Base-by-base conservation (phyloP, 139 green algal species). In the Microglena sp. region DNA sequence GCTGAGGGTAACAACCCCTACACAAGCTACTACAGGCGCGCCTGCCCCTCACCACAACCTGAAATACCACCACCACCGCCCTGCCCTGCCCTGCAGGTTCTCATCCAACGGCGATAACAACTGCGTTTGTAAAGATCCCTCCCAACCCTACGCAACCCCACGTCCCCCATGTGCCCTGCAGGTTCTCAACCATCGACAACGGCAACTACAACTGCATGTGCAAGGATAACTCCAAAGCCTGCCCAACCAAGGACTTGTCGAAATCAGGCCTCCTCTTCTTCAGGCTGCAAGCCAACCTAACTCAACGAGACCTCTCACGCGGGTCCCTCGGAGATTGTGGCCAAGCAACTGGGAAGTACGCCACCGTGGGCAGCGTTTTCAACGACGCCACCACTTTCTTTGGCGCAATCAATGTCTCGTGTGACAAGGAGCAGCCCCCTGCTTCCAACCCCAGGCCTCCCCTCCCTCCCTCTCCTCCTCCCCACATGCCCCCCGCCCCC, bases 121-220 rank as follows among this genome's bases (percentile, higher is more conserved):
- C n/a, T n/a, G n/a, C n/a, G n/a, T n/a, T n/a, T n/a, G n/a, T n/a
- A n/a, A n/a, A n/a, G n/a, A n/a, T n/a, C n/a, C n/a, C n/a, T n/a
- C n/a, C n/a, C n/a, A n/a, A n/a, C n/a, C n/a, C n/a, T n/a, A n/a
- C n/a, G n/a, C n/a, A n/a, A n/a, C n/a, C n/a, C n/a, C n/a, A n/a
- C n/a, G n/a, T n/a, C n/a, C n/a, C n/a, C n/a, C n/a, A n/a, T n/a
- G n/a, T n/a, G n/a, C n/a, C n/a, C n/a, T n/a, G n/a, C n/a, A n/a
- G n/a, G n/a, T n/a, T n/a, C 53, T 60, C 53, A 60, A 26, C n/a
- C 18, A 33, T 33, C 31, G 53, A 26, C 15, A 60, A 26, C 31
- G 53, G 15, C 53, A 60, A 60, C 53, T 28, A 28, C 24, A 33
- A 60, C 53, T 60, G 53, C 53, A 33, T 60, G 6, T 60, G 53